Percentiles rank a stretch among this genome's conserved stretches.
These are phyloP conservation scores for Polychaeton citri DNA, from an alignment of 2,329 filamentous ascomycete genomes.

Conservation along the genomic window DNA sequence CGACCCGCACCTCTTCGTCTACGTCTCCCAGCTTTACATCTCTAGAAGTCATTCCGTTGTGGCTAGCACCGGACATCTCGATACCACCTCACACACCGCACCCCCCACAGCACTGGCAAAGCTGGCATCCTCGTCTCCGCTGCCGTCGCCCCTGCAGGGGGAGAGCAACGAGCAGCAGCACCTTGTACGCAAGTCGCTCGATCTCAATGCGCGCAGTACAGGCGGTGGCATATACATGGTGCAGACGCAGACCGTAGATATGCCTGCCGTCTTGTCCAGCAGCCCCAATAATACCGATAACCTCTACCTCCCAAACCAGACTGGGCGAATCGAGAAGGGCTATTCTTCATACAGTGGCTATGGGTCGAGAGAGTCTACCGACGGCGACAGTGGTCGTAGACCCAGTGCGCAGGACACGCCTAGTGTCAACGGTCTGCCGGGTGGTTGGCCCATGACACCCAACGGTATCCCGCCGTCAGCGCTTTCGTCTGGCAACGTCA, in stretches of 20 bases:
- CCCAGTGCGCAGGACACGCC: slow-evolving; percentile 5
- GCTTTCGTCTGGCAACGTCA: slow-evolving; percentile 25
- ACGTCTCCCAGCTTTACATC: no score
- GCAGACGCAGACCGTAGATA: slow-evolving; percentile 28
- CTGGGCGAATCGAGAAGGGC: neutral
- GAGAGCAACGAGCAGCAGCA: slow-evolving; percentile 12
- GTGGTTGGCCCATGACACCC: slow-evolving; percentile 16
- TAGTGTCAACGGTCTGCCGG: slow-evolving; percentile 11
- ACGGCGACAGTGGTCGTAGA: neutral
- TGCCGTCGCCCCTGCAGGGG: slow-evolving; percentile 13
- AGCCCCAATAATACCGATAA: slow-evolving; percentile 1
- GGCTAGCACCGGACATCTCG: no score
- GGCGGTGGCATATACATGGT: slow-evolving; percentile 26
- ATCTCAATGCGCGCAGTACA: slow-evolving; percentile 16
- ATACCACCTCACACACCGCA: no score
- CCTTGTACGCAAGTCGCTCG: slow-evolving; percentile 16
- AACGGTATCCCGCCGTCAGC: slow-evolving; percentile 19
- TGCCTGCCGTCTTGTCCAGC: slow-evolving; percentile 34
- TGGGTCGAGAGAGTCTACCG: neutral
- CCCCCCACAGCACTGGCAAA: slow-evolving; percentile 1
- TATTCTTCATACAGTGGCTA: neutral
- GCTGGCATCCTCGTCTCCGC: slow-evolving; percentile 15
- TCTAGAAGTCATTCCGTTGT: no score
- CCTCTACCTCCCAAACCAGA: slow-evolving; percentile 2
- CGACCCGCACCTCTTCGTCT: no score